Conservation (phyloP, 225 moss, liverwort and hornwort species). For the Thuidium tamariscinum region DNA sequence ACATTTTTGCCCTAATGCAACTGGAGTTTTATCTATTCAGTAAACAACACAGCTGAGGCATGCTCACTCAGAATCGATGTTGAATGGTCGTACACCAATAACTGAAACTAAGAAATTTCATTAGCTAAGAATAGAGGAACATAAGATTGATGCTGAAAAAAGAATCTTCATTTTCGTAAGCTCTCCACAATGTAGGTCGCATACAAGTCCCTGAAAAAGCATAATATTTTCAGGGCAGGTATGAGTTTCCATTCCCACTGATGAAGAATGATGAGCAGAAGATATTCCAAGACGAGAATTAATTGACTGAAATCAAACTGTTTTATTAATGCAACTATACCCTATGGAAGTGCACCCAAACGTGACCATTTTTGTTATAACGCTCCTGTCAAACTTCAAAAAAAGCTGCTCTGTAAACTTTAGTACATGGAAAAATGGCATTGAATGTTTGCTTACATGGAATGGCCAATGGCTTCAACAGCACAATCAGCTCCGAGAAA, state of each 20-base stretch:
- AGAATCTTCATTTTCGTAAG: neutral
- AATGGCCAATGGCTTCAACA: slow-evolving; percentile 6
- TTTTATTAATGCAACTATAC: neutral
- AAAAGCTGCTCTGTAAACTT: neutral
- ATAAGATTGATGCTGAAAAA: neutral
- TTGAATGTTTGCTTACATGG: neutral
- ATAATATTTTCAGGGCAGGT: neutral
- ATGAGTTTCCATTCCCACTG: neutral
- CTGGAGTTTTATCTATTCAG: neutral
- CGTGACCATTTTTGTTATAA: neutral
- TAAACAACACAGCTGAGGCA: neutral
- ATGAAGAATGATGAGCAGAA: neutral
- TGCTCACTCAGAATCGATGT: neutral
- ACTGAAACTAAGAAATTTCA: neutral
- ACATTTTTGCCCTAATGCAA: neutral
- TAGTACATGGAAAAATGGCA: neutral
- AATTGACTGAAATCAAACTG: neutral
- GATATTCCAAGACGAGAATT: neutral
- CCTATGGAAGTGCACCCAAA: neutral
- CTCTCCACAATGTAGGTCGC: slow-evolving; percentile 13
- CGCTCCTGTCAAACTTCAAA: neutral
- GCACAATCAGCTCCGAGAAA: slow-evolving; percentile 6
- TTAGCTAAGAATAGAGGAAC: neutral
- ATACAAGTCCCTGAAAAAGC: slow-evolving; percentile 2
- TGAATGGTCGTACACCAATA: neutral